Percentiles rank a stretch among this genome's conserved stretches.
These are phyloP conservation scores for Tuber brumale DNA, from an alignment of 495 filamentous ascomycete genomes.

Conservation along the genomic window DNA sequence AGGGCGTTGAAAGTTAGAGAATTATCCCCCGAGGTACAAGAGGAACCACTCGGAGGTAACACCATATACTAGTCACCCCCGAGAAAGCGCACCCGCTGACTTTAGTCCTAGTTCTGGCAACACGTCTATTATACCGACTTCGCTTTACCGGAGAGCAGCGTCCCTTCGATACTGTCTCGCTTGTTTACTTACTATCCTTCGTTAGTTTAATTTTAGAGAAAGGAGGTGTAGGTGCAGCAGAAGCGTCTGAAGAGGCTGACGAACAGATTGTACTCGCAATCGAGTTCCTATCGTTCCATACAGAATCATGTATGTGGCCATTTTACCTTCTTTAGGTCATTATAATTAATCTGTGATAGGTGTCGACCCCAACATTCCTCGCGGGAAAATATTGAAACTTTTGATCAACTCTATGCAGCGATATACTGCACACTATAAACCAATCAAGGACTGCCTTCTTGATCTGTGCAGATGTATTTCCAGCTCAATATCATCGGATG, in stretches of 20 bases:
- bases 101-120: conserved; percentile 58
- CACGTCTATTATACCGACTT: conserved; percentile 81
- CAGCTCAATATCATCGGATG: conserved; percentile 60
- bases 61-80: neutral
- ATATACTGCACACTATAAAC: conserved; percentile 87
- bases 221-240: conserved; percentile 64
- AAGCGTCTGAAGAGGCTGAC: conserved; percentile 67
- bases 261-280: conserved; percentile 80
- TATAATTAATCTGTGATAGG: conserved; percentile 43
- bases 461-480: conserved; percentile 76
- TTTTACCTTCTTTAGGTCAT: neutral
- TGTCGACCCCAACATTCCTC: conserved; percentile 65
- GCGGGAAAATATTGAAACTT: conserved; percentile 60
- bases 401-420: conserved; percentile 76
- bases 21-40: conserved; percentile 60
- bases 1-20: conserved; percentile 66
- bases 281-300: conserved; percentile 87
- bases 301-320: conserved; percentile 54
- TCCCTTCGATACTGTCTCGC: conserved; percentile 75
- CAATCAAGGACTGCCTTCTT: conserved; percentile 81
- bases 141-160: conserved; percentile 86
- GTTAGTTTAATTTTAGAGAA: conserved; percentile 65
- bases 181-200: conserved; percentile 81
- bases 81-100: conserved; percentile 13
- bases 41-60: conserved; percentile 66